These are phyloP conservation scores for Cladosporium austrohemisphaericum DNA, from an alignment of 2,329 filamentous ascomycete species.

Conservation along the genomic window DNA sequence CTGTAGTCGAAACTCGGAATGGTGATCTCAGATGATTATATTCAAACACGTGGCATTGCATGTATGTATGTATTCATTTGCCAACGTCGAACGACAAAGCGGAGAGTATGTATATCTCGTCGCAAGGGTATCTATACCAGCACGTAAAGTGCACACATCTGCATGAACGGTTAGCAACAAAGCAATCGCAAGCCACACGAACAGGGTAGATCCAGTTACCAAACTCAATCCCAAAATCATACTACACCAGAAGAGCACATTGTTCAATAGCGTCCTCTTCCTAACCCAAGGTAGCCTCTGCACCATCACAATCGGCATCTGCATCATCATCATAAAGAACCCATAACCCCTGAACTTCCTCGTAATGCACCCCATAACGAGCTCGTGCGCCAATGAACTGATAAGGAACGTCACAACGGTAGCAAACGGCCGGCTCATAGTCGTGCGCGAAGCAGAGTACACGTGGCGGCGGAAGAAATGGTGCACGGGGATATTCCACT, in stretches of 20 bases:
- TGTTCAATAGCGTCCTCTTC: constrained; percentile 70
- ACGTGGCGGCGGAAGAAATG: constrained; percentile 93
- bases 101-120: no score
- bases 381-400: constrained; percentile 82
- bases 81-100: no score
- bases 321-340: constrained; percentile 91
- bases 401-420: constrained; percentile 91
- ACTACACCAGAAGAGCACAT: constrained; percentile 30
- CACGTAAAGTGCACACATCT: constrained; percentile 61
- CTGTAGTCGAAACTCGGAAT: no score
- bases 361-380: constrained; percentile 97
- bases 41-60: no score
- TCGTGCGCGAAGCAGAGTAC: constrained; percentile 73
- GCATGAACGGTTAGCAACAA: constrained; percentile 19
- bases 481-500: constrained; percentile 98
- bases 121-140: constrained; percentile 44
- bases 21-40: no score
- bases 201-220: constrained; percentile 23
- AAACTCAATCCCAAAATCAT: constrained; percentile 37
- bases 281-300: constrained; percentile 77
- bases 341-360: constrained; percentile 95
- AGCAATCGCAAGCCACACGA: background rate
- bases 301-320: constrained; percentile 89
- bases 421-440: constrained; percentile 69
- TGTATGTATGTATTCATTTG: no score